Evolutionary conservation across 1,139 yeast species (phyloP).

Genomic region (Geotrichum aggregatum): DNA sequence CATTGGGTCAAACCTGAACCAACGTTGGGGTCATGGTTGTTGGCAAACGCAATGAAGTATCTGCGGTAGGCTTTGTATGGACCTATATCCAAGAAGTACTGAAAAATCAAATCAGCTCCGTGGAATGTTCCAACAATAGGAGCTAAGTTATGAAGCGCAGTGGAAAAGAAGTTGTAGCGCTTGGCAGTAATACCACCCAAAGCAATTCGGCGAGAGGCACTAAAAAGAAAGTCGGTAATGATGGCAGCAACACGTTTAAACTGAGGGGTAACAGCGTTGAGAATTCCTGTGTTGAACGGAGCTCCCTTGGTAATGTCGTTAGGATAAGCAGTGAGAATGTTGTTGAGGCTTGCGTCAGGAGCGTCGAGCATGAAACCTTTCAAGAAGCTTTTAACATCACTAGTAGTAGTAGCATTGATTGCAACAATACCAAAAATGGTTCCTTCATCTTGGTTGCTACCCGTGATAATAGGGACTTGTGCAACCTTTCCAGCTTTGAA

Average conservation of each 20-base stretch:
- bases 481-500: constrained; percentile 21
- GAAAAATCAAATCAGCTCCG: constrained; percentile 20
- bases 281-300: constrained; percentile 26
- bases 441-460: constrained; percentile 25
- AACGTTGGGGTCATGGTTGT: constrained; percentile 23
- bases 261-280: constrained; percentile 21
- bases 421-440: constrained; percentile 18
- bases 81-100: constrained; percentile 11
- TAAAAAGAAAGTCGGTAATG: constrained; percentile 25
- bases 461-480: constrained; percentile 23
- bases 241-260: constrained; percentile 26
- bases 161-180: constrained; percentile 21
- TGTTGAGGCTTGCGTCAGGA: background rate
- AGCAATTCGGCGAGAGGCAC: constrained; percentile 24
- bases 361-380: background rate
- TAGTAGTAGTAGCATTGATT: background rate
- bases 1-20: constrained; percentile 15
- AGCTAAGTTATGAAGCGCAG: constrained; percentile 14
- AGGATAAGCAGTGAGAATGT: constrained; percentile 22
- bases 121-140: constrained; percentile 27
- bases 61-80: constrained; percentile 23
- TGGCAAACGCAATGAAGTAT: constrained; percentile 26
- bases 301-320: constrained; percentile 23
- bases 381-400: background rate
- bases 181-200: background rate